phyloP scores from a whole-genome alignment of 1,139 yeast genomes.

The Taphrina wiesneri region DNA sequence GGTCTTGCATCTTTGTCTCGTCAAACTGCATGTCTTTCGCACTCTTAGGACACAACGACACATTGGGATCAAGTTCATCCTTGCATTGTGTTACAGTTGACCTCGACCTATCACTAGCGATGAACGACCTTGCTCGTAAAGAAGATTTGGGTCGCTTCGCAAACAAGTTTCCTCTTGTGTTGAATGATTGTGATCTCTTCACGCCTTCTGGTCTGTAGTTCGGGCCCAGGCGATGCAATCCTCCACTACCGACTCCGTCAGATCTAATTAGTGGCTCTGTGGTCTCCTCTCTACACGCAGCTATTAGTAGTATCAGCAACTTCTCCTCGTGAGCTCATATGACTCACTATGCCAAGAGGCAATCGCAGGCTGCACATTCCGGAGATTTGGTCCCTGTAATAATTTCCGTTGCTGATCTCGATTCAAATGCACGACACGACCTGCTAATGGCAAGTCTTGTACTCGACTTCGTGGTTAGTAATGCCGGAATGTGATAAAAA shows the following conservation, averaged over 20 bases:
- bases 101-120: background rate
- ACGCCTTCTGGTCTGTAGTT: conserved; percentile 4
- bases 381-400: background rate
- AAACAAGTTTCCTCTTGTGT: background rate
- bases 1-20: background rate
- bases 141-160: background rate
- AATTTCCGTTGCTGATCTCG: background rate
- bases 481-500: background rate
- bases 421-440: background rate
- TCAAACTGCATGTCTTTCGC: background rate
- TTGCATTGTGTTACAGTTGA: background rate
- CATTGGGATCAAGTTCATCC: background rate
- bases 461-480: background rate
- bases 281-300: background rate
- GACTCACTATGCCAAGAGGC: conserved; percentile 3
- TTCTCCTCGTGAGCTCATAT: background rate
- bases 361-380: background rate
- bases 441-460: background rate
- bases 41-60: background rate
- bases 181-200: background rate
- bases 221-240: background rate
- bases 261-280: background rate
- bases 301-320: background rate
- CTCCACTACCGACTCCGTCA: conserved; percentile 5
- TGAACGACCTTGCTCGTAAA: background rate